Evolutionary conservation across 2,329 filamentous ascomycete species (phyloP).

Genomic region (Monosporascus sp.): DNA sequence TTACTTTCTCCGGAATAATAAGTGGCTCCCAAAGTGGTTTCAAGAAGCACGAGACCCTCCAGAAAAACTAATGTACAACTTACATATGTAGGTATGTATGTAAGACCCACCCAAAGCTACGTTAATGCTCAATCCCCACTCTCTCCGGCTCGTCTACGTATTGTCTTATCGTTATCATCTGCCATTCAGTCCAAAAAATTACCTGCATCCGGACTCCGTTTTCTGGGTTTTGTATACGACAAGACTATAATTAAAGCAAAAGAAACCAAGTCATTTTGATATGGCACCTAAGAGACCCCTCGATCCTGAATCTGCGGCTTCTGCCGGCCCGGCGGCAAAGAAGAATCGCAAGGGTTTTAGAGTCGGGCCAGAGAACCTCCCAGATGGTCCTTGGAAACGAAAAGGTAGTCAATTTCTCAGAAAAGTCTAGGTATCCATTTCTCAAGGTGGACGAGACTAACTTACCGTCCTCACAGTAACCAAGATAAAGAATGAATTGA

Average conservation of each 20-base stretch:
- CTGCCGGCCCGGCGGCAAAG: slow-evolving; percentile 36
- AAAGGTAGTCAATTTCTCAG: slow-evolving; percentile 46
- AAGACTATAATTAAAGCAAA: not conserved
- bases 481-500: slow-evolving; percentile 84
- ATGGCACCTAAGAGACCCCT: slow-evolving; percentile 59
- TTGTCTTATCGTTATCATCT: too few species aligned
- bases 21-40: too few species aligned
- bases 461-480: slow-evolving; percentile 49
- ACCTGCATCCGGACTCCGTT: too few species aligned
- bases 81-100: too few species aligned
- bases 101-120: too few species aligned
- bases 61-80: too few species aligned
- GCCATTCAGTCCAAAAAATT: too few species aligned
- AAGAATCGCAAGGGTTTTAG: slow-evolving; percentile 68
- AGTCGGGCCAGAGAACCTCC: slow-evolving; percentile 84
- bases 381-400: slow-evolving; percentile 80
- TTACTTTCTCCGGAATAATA: too few species aligned
- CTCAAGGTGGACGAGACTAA: slow-evolving; percentile 2
- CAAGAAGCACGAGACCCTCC: too few species aligned
- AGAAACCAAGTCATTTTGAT: not conserved
- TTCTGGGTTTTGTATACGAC: not conserved
- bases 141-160: too few species aligned
- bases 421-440: not conserved
- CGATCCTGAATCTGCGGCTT: slow-evolving; percentile 35
- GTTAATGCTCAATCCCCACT: too few species aligned